phyloP scores from a whole-genome alignment of 2,329 filamentous ascomycete genomes.

The Aspergillus felis region DNA sequence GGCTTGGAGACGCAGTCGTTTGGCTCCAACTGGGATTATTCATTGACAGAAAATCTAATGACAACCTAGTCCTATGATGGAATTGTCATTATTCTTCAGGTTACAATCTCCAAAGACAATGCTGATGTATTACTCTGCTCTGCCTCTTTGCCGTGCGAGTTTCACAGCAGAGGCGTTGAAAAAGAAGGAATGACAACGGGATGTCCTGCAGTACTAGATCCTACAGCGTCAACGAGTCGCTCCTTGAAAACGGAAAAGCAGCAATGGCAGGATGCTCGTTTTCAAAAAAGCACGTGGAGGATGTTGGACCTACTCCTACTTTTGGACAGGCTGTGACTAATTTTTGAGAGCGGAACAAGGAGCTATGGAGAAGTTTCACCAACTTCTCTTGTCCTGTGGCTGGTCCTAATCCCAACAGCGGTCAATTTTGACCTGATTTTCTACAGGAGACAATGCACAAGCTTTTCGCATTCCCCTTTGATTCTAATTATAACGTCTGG shows the following conservation, averaged over 20 bases:
- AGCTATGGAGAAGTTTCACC: constrained; percentile 9
- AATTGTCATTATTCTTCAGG: not conserved
- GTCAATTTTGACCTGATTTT: constrained; percentile 9
- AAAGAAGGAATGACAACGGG: constrained; percentile 22
- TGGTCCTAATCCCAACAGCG: constrained; percentile 17
- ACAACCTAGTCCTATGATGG: not conserved
- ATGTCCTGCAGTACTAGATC: constrained; percentile 26
- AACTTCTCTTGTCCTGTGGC: constrained; percentile 11
- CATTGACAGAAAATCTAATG: not conserved
- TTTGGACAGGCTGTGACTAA: constrained; percentile 1
- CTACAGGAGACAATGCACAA: not conserved
- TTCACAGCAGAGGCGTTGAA: constrained; percentile 32
- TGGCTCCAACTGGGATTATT: constrained; percentile 1
- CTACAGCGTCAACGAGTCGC: constrained; percentile 10
- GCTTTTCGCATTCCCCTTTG: not conserved
- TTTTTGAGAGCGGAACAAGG: not conserved
- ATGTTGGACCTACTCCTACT: not conserved
- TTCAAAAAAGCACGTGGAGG: not conserved
- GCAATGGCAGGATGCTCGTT: constrained; percentile 4
- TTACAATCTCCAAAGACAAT: not conserved
- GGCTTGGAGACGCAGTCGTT: constrained; percentile 10
- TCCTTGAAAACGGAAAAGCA: not conserved
- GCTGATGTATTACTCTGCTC: constrained; percentile 8
- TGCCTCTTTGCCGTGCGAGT: constrained; percentile 14
- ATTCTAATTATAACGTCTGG: not conserved